Percentiles rank a stretch among this genome's conserved stretches.
Conservation (phyloP, 2,329 filamentous ascomycete species). For the Knufia petricola region DNA sequence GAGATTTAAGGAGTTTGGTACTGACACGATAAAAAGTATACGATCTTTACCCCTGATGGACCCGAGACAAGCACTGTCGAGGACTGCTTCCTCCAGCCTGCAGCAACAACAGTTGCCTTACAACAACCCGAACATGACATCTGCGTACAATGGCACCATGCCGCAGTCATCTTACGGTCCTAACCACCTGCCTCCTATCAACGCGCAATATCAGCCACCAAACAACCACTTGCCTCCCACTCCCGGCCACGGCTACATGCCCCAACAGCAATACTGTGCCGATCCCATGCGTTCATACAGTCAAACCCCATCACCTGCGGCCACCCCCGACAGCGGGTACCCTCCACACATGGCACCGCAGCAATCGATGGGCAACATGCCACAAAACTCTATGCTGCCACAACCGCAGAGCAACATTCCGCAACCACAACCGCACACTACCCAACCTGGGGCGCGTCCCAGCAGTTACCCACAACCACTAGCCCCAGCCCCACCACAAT, state of each 20-base stretch:
- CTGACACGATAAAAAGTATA: slow-evolving; percentile 13
- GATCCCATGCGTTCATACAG: slow-evolving; percentile 25
- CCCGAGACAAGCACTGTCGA: slow-evolving; percentile 22
- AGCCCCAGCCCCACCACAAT: slow-evolving; percentile 56
- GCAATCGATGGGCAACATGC: slow-evolving; percentile 33
- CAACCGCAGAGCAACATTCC: slow-evolving; percentile 33
- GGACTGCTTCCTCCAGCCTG: slow-evolving; percentile 34
- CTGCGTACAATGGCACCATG: slow-evolving; percentile 31
- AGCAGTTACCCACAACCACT: slow-evolving; percentile 63
- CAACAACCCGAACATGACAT: slow-evolving; percentile 31
- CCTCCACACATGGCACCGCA: slow-evolving; percentile 31
- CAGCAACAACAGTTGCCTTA: slow-evolving; percentile 31
- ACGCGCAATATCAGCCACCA: slow-evolving; percentile 30
- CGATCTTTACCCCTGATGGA: slow-evolving; percentile 21
- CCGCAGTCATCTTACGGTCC: slow-evolving; percentile 32
- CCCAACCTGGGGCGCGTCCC: slow-evolving; percentile 52
- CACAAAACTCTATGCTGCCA: slow-evolving; percentile 34
- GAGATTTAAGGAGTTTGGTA: slow-evolving; percentile 19
- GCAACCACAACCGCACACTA: slow-evolving; percentile 32
- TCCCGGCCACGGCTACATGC: slow-evolving; percentile 17
- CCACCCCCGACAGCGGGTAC: slow-evolving; percentile 22
- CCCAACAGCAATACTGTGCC: slow-evolving; percentile 18
- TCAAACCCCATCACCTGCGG: slow-evolving; percentile 33
- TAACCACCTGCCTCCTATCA: slow-evolving; percentile 38
- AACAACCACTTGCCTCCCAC: slow-evolving; percentile 32